Base-by-base conservation (phyloP, 192 early-diverging fungal genomes). In the Paraglomus brasilianum region DNA sequence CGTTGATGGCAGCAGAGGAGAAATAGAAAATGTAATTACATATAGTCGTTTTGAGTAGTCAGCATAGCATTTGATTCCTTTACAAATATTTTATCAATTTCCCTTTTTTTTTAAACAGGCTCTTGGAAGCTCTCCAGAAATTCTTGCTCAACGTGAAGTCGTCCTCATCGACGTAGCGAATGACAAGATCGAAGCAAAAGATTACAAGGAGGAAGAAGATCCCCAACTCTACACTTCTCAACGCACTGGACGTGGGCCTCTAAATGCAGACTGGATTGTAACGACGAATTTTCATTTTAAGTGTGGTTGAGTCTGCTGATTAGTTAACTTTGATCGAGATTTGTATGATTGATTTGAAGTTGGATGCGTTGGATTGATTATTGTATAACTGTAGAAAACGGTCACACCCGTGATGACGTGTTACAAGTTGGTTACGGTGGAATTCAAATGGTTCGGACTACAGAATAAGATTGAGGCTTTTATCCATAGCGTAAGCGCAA, bases 401-500 rank as follows among this genome's bases (percentile, higher is more conserved):
- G 86, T 81, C 52, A 83, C 86, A 21, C 91, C 91, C 14, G 82
- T 86, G 13, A 92, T 92, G 91, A 91, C 89, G 4, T 92, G 91
- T 76, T 92, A 92, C 76, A 92, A 92, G 72, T 71, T 92, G 40
- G 84, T 91, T 3, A 89, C 85, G 10, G 87, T 86, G 15, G 91
- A 92, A 70, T 92, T 92, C 74, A 86, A 83, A 52, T 90, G 86
- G 85, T 90, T 85, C 69, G 88, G 88, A 0, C 49, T 92, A 41
- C 89, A 91, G 60, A 79, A 67, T 8, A 78, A 79, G n/a, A 85
- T 87, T 5, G 91, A 92, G 71, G 71, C 74, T 9, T 84, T 85
- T 41, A 89, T 92, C 70, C 85, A 86, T 36, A 82, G 47, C 53
- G 62, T 79, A 72, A 75, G 69, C 73, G 65, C n/a, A 66, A 77